Evolutionary conservation across 1,139 yeast species (phyloP), one percentile per base, ranked within the genome.

Genomic region (Lodderomyces metapsilosis): DNA sequence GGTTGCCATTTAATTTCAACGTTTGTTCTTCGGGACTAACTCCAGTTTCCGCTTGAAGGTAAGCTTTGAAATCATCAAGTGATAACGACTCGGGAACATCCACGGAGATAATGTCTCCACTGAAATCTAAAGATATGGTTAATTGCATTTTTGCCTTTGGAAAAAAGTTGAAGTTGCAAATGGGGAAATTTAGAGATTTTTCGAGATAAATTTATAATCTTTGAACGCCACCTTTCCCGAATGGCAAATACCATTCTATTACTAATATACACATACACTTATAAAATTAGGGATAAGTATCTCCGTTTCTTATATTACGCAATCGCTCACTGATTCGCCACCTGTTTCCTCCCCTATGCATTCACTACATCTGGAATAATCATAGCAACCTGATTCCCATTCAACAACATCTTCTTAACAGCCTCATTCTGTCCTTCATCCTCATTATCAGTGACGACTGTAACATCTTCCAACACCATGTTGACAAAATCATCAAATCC

Each of bases 401-500:
- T 89, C 52, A 92, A 71, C 43, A 92, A 74, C 75, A 92, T 84
- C 61, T 81, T 82, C 58, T 78, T 75, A 52, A 78, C 76, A 36
- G 72, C 76, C 17, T 69, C 72, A 43, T 55, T 60, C 39, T 50
- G 52, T 41, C 68, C 73, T 24, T 53, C 53, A 7, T 17, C 22
- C 4, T 30, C 16, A 20, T 20, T 17, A n/a, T 28, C 25, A 20
- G 30, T 15, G 9, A 31, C 18, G 6, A 31, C 31, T 8, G 77
- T 76, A 27, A 87, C 97, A 53, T 88, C 83, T 56, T 85, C 86
- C 47, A 91, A 74, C 9, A 92, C 96, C 71, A 91, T 84, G 62
- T 92, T 92, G 47, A 92, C 98, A 56, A 84, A 91, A 62, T 92
- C 98, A 61, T 92, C 98, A 61, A 92, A 91, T 1, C 98, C 98